Evolutionary conservation across 495 filamentous ascomycete species (phyloP).

Genomic region (Podospora comata): DNA sequence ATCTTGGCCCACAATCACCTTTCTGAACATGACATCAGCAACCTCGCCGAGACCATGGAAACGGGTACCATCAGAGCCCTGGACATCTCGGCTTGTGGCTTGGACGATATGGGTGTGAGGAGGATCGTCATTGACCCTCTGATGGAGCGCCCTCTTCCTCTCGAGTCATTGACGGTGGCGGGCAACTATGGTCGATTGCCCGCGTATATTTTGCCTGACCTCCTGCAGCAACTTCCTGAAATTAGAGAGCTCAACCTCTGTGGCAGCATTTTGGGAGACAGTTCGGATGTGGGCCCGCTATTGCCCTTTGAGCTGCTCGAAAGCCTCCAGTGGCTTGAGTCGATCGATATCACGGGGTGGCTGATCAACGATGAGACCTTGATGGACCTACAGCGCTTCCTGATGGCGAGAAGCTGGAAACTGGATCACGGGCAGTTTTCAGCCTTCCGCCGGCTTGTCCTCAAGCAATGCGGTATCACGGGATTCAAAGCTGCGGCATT

Average conservation of each 20-base stretch:
- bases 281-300: conserved; percentile 20
- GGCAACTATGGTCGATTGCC: conserved; percentile 71
- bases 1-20: conserved; percentile 29
- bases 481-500: conserved; percentile 75
- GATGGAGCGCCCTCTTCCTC: conserved; percentile 14
- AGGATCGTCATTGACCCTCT: conserved; percentile 48
- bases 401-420: conserved; percentile 46
- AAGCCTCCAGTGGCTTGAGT: conserved; percentile 25
- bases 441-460: conserved; percentile 61
- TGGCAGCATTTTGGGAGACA: conserved; percentile 78
- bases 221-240: conserved; percentile 24
- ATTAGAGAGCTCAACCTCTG: conserved; percentile 62
- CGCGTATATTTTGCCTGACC: conserved; percentile 22
- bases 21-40: conserved; percentile 27
- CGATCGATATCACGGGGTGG: conserved; percentile 74
- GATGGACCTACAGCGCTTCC: conserved; percentile 50
- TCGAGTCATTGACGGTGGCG: conserved; percentile 60
- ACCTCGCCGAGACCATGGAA: conserved; percentile 32
- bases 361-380: conserved; percentile 58
- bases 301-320: conserved; percentile 28
- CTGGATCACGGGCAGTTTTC: conserved; percentile 61
- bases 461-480: conserved; percentile 78
- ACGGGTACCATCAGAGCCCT: conserved; percentile 27
- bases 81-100: conserved; percentile 33
- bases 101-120: conserved; percentile 28